These are phyloP conservation scores for Darksidea phi DNA, from an alignment of 495 filamentous ascomycete species.

Conservation along the genomic window DNA sequence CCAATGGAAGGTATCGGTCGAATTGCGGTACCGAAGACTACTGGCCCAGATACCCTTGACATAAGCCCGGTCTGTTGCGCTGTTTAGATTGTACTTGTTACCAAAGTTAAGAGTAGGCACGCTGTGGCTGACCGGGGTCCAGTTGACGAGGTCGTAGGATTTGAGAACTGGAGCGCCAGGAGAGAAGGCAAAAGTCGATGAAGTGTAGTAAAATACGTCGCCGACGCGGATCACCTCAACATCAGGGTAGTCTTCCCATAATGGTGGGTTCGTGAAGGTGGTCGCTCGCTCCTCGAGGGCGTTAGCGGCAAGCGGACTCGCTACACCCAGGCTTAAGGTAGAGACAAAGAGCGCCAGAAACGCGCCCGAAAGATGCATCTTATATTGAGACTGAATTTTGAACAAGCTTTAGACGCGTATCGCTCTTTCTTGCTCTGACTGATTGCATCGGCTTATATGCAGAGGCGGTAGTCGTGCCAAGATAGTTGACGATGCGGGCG, in stretches of 20 bases:
- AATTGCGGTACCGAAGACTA: slow-evolving; percentile 51
- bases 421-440: no score
- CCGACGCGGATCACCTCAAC: slow-evolving; percentile 50
- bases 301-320: neutral
- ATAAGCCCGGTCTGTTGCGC: slow-evolving; percentile 49
- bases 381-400: no score
- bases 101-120: slow-evolving; percentile 54
- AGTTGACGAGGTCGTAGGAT: slow-evolving; percentile 58
- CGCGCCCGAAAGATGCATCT: neutral
- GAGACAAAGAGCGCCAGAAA: neutral
- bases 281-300: neutral
- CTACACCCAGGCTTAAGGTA: neutral
- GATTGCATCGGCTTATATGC: no score
- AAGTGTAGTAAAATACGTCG: slow-evolving; percentile 54
- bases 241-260: slow-evolving; percentile 51
- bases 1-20: slow-evolving; percentile 55
- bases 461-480: no score
- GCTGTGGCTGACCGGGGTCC: slow-evolving; percentile 56
- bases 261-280: slow-evolving; percentile 46
- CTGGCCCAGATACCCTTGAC: slow-evolving; percentile 57
- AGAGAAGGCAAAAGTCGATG: slow-evolving; percentile 58
- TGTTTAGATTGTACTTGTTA: slow-evolving; percentile 49
- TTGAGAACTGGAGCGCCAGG: slow-evolving; percentile 59
- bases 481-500: no score
- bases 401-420: no score